phyloP scores from a whole-genome alignment of 352 stramenopile species.

The Globisporangium viniferum region DNA sequence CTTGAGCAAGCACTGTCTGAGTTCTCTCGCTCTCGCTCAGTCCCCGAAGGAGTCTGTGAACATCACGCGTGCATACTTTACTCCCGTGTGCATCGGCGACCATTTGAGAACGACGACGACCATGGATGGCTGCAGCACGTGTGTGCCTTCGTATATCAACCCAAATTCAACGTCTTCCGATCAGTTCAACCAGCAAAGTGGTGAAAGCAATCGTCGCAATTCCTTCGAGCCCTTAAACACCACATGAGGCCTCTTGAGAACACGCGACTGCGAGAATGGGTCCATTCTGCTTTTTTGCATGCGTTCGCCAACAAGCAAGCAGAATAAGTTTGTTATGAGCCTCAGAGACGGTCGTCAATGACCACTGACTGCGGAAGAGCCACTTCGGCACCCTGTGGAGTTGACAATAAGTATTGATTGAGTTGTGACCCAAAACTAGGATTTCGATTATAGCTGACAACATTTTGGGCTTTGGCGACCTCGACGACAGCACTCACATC shows the following conservation, averaged over 20 bases:
- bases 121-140: neutral
- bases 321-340: neutral
- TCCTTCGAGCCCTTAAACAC: neutral
- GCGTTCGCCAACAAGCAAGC: too few relatives aligned
- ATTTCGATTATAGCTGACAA: too few relatives aligned
- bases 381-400: neutral
- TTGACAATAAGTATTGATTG: too few relatives aligned
- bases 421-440: too few relatives aligned
- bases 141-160: neutral
- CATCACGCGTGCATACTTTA: neutral
- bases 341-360: neutral
- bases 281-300: neutral
- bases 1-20: neutral
- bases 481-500: neutral
- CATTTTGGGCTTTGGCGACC: neutral
- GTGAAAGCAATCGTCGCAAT: neutral
- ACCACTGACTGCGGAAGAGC: neutral
- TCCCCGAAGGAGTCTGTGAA: neutral
- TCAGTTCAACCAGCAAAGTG: too few relatives aligned
- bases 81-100: neutral
- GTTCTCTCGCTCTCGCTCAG: neutral
- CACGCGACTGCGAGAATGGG: neutral
- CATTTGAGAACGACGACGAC: neutral
- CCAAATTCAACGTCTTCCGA: neutral
- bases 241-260: neutral